Evolutionary conservation across 768 basidiomycete genomes (phyloP).

Genomic region (Sporobolomyces pararoseus): DNA sequence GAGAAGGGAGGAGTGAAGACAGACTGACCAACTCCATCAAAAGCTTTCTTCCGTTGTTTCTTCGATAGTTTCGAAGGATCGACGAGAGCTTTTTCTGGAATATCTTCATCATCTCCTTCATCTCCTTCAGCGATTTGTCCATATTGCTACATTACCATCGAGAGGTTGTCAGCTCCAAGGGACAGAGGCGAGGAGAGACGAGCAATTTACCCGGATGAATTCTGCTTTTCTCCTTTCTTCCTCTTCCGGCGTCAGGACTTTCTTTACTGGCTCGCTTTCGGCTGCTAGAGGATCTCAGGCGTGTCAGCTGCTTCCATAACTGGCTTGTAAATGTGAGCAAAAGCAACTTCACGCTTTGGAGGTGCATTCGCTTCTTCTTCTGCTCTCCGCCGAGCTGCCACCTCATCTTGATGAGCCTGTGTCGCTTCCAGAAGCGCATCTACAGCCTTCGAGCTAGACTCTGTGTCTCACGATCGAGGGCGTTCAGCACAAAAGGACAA

Average conservation of each 20-base stretch:
- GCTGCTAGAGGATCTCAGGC: background rate
- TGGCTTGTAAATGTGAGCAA: background rate
- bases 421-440: slow-evolving; percentile 23
- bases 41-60: slow-evolving; percentile 41
- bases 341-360: slow-evolving; percentile 14
- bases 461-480: background rate
- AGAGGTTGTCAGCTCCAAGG: no score
- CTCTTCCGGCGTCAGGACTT: slow-evolving; percentile 26
- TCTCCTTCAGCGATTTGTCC: slow-evolving; percentile 29
- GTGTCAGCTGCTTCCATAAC: background rate
- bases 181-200: background rate
- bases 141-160: no score
- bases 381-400: slow-evolving; percentile 1
- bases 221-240: slow-evolving; percentile 27
- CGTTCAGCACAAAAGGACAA: background rate
- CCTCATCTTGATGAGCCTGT: slow-evolving; percentile 7
- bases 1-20: background rate
- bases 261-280: slow-evolving; percentile 1
- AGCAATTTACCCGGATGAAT: slow-evolving; percentile 3
- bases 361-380: slow-evolving; percentile 18
- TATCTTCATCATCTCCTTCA: slow-evolving; percentile 13
- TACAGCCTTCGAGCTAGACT: background rate
- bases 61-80: slow-evolving; percentile 26
- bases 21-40: slow-evolving; percentile 37
- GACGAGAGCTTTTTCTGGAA: slow-evolving; percentile 10